Base-by-base conservation (phyloP, 345 rosid species). In the Populus ilicifolia region DNA sequence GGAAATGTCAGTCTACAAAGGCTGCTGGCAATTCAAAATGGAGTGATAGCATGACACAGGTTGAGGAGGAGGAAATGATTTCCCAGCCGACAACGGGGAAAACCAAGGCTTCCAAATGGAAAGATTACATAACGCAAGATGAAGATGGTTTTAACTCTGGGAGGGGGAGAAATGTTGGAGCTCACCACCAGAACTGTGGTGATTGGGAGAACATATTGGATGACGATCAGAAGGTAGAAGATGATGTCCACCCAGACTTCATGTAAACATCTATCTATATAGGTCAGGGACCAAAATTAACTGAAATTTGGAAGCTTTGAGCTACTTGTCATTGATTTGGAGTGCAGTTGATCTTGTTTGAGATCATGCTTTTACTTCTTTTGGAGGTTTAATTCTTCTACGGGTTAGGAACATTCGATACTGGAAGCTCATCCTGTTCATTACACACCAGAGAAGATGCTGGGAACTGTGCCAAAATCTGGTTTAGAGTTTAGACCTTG, bases 211-310 rank as follows among this genome's bases (percentile, higher is more conserved):
- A 52, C 8, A 29, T 41, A 35, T 29, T 80, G 29, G 69, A 80
- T 5, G 82, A 52, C 59, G n/a, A 79, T 46, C 83, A 84, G 63
- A 81, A 64, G 44, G 90, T 91, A 68, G 94, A 92, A 65, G 98
- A 94, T 16, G 94, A 92, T 52, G 79, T 87, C 38, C 94, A 87
- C 79, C 96, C 93, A 54, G 92, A 92, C 78, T 94, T 90, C 78
- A 65, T 79, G 79, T 89, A 79, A 84, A 66, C 2, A 5, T 48
- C 13, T 33, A 27, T 4, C n/a, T 70, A 0, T 14, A 14, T 17
- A 9, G 59, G n/a, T 52, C n/a, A 20, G 59, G 0, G 21, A 52
- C 59, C n/a, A 52, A 52, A 52, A 52, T 2, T 6, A 52, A 20
- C 59, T 2, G 59, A 52, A 52, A 52, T 6, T 52, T 6, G 59